These are phyloP conservation scores for Euryodendron excelsum DNA, from an alignment of 148 eudicot species.

Conservation along the genomic window DNA sequence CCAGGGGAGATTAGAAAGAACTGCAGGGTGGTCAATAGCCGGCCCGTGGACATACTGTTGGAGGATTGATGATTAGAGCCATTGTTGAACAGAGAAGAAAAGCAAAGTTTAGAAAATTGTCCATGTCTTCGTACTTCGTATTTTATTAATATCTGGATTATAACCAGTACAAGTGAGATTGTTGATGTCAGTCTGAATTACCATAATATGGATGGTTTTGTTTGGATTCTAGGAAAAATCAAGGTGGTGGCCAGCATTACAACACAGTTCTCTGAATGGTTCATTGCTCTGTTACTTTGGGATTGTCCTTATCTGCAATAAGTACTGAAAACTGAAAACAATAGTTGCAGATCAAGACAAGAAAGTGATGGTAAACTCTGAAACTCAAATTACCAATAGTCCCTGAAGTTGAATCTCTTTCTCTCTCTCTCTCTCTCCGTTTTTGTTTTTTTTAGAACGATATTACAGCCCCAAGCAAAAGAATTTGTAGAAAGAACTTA, in stretches of 20 bases:
- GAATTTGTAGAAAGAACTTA: too few species aligned
- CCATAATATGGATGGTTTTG: background rate
- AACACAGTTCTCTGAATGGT: background rate
- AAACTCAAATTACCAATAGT: too few species aligned
- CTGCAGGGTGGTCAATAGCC: constrained; percentile 49
- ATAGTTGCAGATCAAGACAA: background rate
- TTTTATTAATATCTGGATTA: background rate
- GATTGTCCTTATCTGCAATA: background rate
- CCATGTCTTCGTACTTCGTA: background rate
- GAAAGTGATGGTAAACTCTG: background rate
- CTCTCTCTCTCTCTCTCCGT: too few species aligned
- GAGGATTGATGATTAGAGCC: background rate
- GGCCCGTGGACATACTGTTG: constrained; percentile 16
- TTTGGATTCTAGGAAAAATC: background rate
- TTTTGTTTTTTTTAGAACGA: too few species aligned
- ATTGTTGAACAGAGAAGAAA: background rate
- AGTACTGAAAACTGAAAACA: background rate
- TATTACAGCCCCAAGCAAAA: too few species aligned
- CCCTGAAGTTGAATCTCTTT: too few species aligned
- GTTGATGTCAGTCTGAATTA: background rate
- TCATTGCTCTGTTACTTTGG: background rate
- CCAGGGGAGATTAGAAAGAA: constrained; percentile 74
- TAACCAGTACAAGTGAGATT: background rate
- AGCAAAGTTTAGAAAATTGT: too few species aligned
- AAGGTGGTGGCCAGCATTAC: background rate